phyloP scores from a whole-genome alignment of 1,284 basidiomycete genomes.

The Pulveroboletus sp. region DNA sequence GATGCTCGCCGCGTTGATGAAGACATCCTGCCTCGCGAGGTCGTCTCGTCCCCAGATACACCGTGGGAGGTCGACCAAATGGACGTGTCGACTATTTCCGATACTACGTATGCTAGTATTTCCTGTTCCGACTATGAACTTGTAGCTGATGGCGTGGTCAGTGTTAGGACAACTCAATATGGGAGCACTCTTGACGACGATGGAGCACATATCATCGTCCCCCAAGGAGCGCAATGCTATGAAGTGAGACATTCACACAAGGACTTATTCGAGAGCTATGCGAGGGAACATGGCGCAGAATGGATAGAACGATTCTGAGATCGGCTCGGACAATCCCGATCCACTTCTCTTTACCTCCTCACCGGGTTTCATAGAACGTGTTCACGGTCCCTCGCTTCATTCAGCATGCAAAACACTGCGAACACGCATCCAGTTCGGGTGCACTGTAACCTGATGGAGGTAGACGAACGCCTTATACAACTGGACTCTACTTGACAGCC shows the following conservation, averaged over 20 bases:
- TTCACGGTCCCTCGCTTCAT: conserved; percentile 9
- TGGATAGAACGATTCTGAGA: background rate
- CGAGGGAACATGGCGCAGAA: background rate
- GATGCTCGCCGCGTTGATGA: background rate
- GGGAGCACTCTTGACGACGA: background rate
- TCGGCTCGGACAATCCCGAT: background rate
- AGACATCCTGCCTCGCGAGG: background rate
- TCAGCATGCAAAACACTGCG: background rate
- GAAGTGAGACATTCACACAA: background rate
- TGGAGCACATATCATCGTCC: conserved; percentile 6
- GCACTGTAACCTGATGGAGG: background rate
- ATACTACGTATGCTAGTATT: background rate
- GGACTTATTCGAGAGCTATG: background rate
- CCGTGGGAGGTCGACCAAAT: background rate
- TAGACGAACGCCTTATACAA: background rate
- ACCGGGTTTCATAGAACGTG: conserved; percentile 4
- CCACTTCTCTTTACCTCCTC: conserved; percentile 4
- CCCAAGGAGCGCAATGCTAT: background rate
- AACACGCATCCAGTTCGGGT: background rate
- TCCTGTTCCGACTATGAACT: no score
- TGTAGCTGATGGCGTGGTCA: background rate
- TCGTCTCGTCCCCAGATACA: conserved; percentile 5
- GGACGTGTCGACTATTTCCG: background rate
- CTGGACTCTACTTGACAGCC: background rate
- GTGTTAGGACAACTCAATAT: background rate